Base-by-base conservation (phyloP, 805 yeast genomes). In the Kuraishia molischiana region DNA sequence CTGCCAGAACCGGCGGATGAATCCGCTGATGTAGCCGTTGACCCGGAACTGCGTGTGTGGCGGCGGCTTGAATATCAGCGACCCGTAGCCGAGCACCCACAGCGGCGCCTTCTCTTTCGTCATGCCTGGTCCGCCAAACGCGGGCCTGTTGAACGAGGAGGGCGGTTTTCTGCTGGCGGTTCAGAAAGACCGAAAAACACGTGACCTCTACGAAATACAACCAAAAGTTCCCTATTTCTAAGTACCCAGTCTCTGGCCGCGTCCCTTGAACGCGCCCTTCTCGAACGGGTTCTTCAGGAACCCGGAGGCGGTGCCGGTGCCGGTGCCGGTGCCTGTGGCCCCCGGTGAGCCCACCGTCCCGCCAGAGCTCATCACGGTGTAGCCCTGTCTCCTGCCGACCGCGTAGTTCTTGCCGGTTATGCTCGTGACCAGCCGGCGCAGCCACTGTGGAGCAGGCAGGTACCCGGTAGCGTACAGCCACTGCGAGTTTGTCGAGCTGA, bases 51-150 rank as follows among this genome's bases (percentile, higher is more conserved):
- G 65, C 43, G 73, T 70, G 46, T 72, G 69, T 13, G 90, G 89
- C 0, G 96, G 97, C 0, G 95, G 96, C 51, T 86, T 87, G 67
- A 82, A 87, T 19, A 87, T 77, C 37, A 87, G 64, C 0, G 95
- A 84, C 1, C 97, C 97, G 52, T 87, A 87, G 2, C 97, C 96
- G 9, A 87, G 77, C 11, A 87, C 69, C 95, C 95, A 89, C 41
- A 78, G 54, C 0, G 77, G 77, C 22, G 52, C 37, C n/a, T n/a
- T n/a, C n/a, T n/a, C n/a, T n/a, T n/a, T n/a, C n/a, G n/a, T n/a
- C n/a, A n/a, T n/a, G n/a, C n/a, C n/a, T n/a, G n/a, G n/a, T n/a
- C n/a, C n/a, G n/a, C n/a, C n/a, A n/a, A n/a, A n/a, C n/a, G n/a
- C n/a, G n/a, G n/a, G n/a, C n/a, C n/a, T n/a, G n/a, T n/a, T n/a